A percentile compares a stretch with the other conserved stretches of the same genome.
Conservation (phyloP, 768 basidiomycete genomes). For the Pulveroboletus sp. region DNA sequence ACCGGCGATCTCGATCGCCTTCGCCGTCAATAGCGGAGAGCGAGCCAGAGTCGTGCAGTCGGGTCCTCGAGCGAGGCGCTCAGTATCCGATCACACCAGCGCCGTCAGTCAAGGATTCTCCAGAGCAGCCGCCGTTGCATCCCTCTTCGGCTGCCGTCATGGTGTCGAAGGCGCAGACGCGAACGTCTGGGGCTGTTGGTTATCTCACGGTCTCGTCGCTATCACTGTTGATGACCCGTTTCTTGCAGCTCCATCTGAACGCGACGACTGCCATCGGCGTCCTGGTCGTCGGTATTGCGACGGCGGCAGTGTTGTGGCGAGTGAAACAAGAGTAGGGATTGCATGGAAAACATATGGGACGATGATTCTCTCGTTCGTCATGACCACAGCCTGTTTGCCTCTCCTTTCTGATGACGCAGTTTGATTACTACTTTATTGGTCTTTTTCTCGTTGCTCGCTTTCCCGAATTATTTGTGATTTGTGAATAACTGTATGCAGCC, state of each 20-base stretch:
- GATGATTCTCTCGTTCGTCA: too few species aligned
- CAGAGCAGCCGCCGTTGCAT: conserved; percentile 19
- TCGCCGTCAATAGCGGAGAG: conserved; percentile 31
- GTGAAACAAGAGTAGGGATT: conserved; percentile 47
- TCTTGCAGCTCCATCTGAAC: conserved; percentile 28
- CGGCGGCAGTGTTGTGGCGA: conserved; percentile 71
- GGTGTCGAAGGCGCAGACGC: conserved; percentile 18
- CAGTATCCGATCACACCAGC: conserved; percentile 32
- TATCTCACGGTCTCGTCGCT: conserved; percentile 15
- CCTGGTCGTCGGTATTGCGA: conserved; percentile 60
- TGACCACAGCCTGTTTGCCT: conserved; percentile 9
- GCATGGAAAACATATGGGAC: too few species aligned
- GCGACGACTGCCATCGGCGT: conserved; percentile 58
- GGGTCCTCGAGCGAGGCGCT: conserved; percentile 12
- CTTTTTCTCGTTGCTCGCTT: conserved; percentile 15
- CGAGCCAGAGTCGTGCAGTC: conserved; percentile 25
- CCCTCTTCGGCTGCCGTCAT: conserved; percentile 6
- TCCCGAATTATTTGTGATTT: conserved; percentile 17
- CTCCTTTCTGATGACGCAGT: conserved; percentile 11
- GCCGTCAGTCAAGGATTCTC: conserved; percentile 29
- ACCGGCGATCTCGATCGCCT: conserved; percentile 25
- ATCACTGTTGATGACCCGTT: conserved; percentile 17
- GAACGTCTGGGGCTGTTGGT: conserved; percentile 28
- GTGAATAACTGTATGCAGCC: conserved; percentile 27
- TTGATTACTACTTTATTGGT: conserved; percentile 31